These are phyloP conservation scores for Candida boleticola DNA, from an alignment of 805 yeast species.

Conservation along the genomic window DNA sequence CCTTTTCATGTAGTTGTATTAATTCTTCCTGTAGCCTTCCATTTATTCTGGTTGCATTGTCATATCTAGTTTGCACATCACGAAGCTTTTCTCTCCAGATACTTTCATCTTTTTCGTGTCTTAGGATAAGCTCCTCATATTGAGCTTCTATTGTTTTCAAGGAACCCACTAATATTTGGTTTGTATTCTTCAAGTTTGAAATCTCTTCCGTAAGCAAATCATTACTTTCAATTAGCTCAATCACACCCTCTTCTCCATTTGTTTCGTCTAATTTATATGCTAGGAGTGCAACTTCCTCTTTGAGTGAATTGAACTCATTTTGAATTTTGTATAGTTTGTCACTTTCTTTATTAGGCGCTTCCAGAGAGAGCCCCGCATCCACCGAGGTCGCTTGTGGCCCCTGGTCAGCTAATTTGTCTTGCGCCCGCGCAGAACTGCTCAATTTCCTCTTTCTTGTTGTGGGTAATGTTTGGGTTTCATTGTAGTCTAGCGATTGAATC, in stretches of 20 bases:
- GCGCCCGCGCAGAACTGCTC: background rate
- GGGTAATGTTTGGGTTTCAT: background rate
- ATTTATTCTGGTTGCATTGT: background rate
- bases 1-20: background rate
- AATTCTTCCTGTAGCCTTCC: background rate
- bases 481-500: background rate
- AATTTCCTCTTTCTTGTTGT: background rate
- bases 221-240: background rate
- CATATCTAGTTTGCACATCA: background rate
- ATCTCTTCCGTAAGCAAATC: background rate
- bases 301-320: background rate
- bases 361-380: too few relatives aligned
- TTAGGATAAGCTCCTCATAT: background rate
- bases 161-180: background rate
- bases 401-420: too few relatives aligned
- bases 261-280: background rate
- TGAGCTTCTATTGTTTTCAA: background rate
- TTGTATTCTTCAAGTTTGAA: background rate
- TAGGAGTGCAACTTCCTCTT: constrained; percentile 1
- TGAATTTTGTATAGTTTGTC: background rate
- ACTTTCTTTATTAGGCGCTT: background rate
- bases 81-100: background rate
- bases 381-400: too few relatives aligned
- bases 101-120: background rate
- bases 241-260: background rate